Conservation (phyloP, 768 basidiomycete species). For the Lentinula sp. region DNA sequence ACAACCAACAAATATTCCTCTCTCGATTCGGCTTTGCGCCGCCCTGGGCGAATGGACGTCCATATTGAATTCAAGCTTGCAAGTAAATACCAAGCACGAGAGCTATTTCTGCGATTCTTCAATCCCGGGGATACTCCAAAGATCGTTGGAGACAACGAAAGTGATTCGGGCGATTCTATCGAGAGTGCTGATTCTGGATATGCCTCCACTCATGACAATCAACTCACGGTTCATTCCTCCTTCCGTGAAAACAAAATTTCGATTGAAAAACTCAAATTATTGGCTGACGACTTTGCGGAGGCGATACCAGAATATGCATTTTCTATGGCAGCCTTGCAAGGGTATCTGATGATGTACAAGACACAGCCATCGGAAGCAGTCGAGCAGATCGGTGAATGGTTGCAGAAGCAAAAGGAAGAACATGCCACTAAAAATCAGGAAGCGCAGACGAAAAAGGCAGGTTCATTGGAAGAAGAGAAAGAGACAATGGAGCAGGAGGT, state of each 20-base stretch:
- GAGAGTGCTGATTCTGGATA: constrained; percentile 13
- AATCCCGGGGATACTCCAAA: constrained; percentile 30
- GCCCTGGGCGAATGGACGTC: constrained; percentile 78
- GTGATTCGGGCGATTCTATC: background rate
- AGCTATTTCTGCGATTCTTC: constrained; percentile 68
- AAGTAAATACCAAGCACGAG: constrained; percentile 58
- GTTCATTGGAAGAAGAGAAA: background rate
- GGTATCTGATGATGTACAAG: constrained; percentile 49
- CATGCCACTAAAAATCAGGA: background rate
- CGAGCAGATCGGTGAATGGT: constrained; percentile 27
- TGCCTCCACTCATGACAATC: constrained; percentile 5
- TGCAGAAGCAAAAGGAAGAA: constrained; percentile 23
- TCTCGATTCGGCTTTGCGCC: constrained; percentile 69
- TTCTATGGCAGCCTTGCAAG: constrained; percentile 46
- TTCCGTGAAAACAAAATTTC: constrained; percentile 34
- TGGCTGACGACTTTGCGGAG: constrained; percentile 53
- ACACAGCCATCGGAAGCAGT: constrained; percentile 39
- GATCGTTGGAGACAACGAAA: constrained; percentile 14
- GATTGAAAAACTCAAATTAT: constrained; percentile 26
- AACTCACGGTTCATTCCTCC: background rate
- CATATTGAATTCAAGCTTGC: constrained; percentile 76
- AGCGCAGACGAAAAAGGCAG: background rate
- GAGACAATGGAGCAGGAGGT: background rate
- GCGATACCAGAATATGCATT: constrained; percentile 42
- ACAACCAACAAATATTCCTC: constrained; percentile 70